Evolutionary conservation across 768 basidiomycete genomes (phyloP).

Genomic region (Boletales sp.): DNA sequence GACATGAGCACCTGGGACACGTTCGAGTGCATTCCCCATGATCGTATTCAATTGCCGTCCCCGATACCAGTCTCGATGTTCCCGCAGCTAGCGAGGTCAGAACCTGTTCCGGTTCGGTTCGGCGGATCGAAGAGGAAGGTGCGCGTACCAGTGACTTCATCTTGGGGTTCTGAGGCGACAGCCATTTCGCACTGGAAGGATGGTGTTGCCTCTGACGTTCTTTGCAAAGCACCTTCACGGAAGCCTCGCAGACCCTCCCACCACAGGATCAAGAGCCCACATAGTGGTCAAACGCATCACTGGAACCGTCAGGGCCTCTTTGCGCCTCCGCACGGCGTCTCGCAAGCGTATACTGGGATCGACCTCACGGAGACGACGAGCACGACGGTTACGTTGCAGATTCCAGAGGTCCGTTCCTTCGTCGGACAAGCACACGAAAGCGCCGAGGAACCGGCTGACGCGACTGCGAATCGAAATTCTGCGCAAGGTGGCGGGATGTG

Average conservation of each 20-base stretch:
- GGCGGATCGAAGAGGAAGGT: not conserved
- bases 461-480: slow-evolving; percentile 6
- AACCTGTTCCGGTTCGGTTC: not conserved
- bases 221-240: not conserved
- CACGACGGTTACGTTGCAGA: not conserved
- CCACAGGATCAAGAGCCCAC: too few species aligned
- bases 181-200: not conserved
- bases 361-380: not conserved
- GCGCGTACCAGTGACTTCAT: not conserved
- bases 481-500: not conserved
- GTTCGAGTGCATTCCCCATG: too few species aligned
- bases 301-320: not conserved
- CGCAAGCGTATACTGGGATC: not conserved
- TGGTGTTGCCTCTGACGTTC: not conserved
- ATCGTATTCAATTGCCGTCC: too few species aligned
- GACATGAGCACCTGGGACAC: too few species aligned
- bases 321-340: not conserved
- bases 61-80: too few species aligned
- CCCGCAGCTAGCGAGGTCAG: too few species aligned
- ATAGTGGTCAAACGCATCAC: too few species aligned
- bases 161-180: not conserved
- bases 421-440: slow-evolving; percentile 1
- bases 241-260: too few species aligned
- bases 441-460: not conserved
- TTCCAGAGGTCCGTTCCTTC: not conserved